A percentile compares a stretch with the other conserved stretches of the same genome.
phyloP scores from a whole-genome alignment of 345 rosid species.

The Salix dunnii region DNA sequence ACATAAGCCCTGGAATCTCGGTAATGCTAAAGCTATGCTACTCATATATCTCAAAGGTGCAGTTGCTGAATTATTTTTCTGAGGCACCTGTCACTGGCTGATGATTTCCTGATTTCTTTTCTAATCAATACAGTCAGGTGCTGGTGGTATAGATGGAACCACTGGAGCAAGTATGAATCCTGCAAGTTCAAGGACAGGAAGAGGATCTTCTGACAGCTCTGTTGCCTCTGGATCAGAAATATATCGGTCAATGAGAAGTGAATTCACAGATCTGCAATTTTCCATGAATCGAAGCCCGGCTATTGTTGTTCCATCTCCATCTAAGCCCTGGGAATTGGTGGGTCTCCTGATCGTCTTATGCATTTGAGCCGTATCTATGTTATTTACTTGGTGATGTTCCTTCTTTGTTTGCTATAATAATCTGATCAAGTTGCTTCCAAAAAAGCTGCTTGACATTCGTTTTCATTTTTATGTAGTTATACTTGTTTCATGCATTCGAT shows the following conservation, averaged over 20 bases:
- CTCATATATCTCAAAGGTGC: background rate
- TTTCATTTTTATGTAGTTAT: constrained; percentile 3
- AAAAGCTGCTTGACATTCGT: constrained; percentile 11
- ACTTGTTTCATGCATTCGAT: background rate
- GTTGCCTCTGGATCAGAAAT: constrained; percentile 34
- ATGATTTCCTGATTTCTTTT: constrained; percentile 5
- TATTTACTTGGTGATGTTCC: background rate
- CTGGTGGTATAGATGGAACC: constrained; percentile 18
- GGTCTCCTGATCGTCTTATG: constrained; percentile 7
- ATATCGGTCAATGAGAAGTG: constrained; percentile 36
- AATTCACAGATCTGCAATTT: constrained; percentile 31
- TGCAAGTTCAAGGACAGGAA: constrained; percentile 29
- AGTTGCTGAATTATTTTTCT: background rate
- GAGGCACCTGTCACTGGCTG: constrained; percentile 1
- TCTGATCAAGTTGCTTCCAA: background rate
- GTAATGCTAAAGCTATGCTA: background rate
- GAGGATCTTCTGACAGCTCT: constrained; percentile 23
- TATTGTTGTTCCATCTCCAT: constrained; percentile 39
- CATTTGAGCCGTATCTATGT: background rate
- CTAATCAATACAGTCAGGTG: constrained; percentile 34
- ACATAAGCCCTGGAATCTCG: background rate
- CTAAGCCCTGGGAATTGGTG: constrained; percentile 33
- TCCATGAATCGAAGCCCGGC: constrained; percentile 39
- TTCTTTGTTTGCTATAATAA: constrained; percentile 8
- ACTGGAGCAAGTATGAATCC: constrained; percentile 17